A percentile compares a stretch with the other conserved stretches of the same genome.
These are phyloP conservation scores for Vicia faba DNA, from an alignment of 306 rosid genomes.

Conservation along the genomic window DNA sequence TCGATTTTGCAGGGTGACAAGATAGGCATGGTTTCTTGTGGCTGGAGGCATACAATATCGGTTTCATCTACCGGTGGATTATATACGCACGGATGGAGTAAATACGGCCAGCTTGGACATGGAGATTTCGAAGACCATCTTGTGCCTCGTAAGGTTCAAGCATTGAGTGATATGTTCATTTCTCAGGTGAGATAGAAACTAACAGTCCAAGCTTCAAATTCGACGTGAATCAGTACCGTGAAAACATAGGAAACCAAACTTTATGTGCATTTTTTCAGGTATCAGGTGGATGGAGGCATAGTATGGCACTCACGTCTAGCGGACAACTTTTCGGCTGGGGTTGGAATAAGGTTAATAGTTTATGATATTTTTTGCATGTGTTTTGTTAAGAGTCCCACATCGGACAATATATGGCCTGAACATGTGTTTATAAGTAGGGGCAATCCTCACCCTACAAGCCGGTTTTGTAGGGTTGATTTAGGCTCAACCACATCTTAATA, in stretches of 20 bases:
- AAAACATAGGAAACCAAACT: neutral
- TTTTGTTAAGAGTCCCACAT: too few relatives aligned
- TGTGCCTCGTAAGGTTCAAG: slow-evolving; percentile 75
- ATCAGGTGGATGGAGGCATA: slow-evolving; percentile 98
- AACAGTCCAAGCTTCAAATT: neutral
- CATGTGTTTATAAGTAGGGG: too few relatives aligned
- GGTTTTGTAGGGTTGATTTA: too few relatives aligned
- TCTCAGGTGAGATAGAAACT: slow-evolving; percentile 47
- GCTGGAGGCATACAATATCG: slow-evolving; percentile 95
- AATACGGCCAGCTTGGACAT: slow-evolving; percentile 96
- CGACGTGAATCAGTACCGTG: neutral
- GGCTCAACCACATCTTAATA: too few relatives aligned
- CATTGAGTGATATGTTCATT: slow-evolving; percentile 55
- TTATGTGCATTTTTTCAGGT: slow-evolving; percentile 56
- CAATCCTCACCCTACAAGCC: too few relatives aligned
- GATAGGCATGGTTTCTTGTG: slow-evolving; percentile 89
- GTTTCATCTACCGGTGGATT: slow-evolving; percentile 69
- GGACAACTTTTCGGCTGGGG: slow-evolving; percentile 97
- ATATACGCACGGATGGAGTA: slow-evolving; percentile 92
- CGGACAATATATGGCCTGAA: too few relatives aligned
- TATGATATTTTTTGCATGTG: slow-evolving; percentile 6
- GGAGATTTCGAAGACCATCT: slow-evolving; percentile 87
- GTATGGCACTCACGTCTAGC: slow-evolving; percentile 81
- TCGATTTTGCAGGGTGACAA: slow-evolving; percentile 61
- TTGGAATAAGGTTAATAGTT: slow-evolving; percentile 81